Base-by-base conservation (phyloP, 495 filamentous ascomycete genomes). In the Ramalina intermedia region DNA sequence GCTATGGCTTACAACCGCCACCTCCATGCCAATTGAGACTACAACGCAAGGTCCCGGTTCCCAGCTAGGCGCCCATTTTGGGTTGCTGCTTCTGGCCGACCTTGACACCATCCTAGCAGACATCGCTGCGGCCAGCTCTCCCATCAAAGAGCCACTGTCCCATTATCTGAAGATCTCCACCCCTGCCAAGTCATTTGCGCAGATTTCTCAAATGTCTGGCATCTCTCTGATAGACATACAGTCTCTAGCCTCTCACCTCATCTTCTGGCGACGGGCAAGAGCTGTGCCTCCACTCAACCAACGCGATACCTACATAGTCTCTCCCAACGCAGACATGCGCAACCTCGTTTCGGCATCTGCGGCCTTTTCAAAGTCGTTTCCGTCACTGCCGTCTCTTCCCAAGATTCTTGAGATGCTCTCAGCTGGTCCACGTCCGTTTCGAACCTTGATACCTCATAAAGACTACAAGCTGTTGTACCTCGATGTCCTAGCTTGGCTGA, bases 251-350 rank as follows among this genome's bases (percentile, higher is more conserved):
- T 80, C 84, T 41, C 90, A 96, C 64, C 79, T 98, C 44, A 87
- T 96, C 38, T 93, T 90, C 67, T 96, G 88, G 87, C 77, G 91
- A 27, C 81, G 87, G 44, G 91, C 89, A 35, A 83, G 90, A 36
- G 82, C 89, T 26, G 94, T 98, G 49, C 85, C 87, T 11, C 91
- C 91, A 2, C 74, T 96, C 13, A 87, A 95, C 55, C 82, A 81
- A 33, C 71, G 89, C 29, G 87, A 96, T 61, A 86, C 79, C n/a
- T 98, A 96, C 63, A 83, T 95, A 23, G 79, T 94, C 27, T 91
- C 84, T 20, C 91, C 90, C 0, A 94, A 94, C 61, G 88, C 86
- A 44, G 85, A 94, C 55, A 72, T 87, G 59, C 72, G 73, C 52
- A 79, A 82, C 43, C 70, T 96, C 0, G 75, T 79, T 33, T 64